phyloP scores from a whole-genome alignment of 768 basidiomycete genomes.

The Tricholoma terreum region DNA sequence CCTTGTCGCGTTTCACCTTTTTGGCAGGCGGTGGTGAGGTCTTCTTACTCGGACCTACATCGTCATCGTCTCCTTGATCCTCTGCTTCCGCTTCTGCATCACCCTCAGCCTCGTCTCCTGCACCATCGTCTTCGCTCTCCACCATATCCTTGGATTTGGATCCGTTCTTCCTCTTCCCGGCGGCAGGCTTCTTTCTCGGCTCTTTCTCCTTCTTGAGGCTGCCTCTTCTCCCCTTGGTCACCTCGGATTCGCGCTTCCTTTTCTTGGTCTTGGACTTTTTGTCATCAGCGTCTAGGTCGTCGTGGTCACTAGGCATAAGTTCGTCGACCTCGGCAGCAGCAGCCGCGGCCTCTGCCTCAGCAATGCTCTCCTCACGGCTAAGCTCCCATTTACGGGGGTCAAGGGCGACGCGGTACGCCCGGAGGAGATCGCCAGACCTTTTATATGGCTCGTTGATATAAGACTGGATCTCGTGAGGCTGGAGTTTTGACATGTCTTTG shows the following conservation, averaged over 20 bases:
- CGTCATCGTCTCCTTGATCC: conserved; percentile 33
- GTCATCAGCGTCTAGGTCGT: conserved; percentile 55
- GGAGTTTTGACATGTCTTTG: conserved; percentile 79
- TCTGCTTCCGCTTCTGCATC: conserved; percentile 41
- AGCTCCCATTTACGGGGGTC: conserved; percentile 61
- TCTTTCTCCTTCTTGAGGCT: conserved; percentile 47
- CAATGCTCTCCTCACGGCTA: conserved; percentile 23
- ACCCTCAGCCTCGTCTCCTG: conserved; percentile 60
- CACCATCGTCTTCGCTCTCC: conserved; percentile 66
- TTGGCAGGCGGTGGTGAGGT: conserved; percentile 62
- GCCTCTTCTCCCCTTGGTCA: conserved; percentile 19
- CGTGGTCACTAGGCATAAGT: conserved; percentile 42
- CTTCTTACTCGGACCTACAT: conserved; percentile 47
- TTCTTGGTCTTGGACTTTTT: conserved; percentile 34
- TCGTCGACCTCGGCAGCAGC: conserved; percentile 28
- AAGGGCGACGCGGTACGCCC: conserved; percentile 69
- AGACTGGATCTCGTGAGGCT: conserved; percentile 76
- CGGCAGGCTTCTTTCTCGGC: conserved; percentile 31
- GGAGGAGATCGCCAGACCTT: conserved; percentile 69
- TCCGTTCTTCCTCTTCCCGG: conserved; percentile 48
- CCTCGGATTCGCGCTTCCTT: conserved; percentile 63
- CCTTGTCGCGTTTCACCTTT: conserved; percentile 58
- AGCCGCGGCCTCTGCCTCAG: conserved; percentile 6
- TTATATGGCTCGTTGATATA: conserved; percentile 79
- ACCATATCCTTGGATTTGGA: conserved; percentile 52